These are phyloP conservation scores for Inonotus obliquus DNA, from an alignment of 1,284 basidiomycete species.

Conservation along the genomic window DNA sequence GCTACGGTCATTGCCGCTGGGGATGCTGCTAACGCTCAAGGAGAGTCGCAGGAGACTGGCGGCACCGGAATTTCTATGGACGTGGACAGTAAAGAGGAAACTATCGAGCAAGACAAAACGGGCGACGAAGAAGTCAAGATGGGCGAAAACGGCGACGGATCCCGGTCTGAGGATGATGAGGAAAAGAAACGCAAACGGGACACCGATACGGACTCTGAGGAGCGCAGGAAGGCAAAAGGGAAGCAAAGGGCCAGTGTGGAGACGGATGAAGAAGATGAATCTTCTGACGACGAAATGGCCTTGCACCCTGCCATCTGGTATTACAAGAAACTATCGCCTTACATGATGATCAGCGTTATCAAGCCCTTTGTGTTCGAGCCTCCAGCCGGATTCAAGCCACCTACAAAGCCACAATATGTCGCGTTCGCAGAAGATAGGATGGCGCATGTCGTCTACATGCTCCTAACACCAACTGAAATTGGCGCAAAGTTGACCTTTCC, in stretches of 20 bases:
- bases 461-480: neutral
- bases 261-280: neutral
- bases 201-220: neutral
- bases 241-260: neutral
- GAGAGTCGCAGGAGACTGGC: neutral
- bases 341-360: neutral
- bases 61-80: neutral
- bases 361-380: neutral
- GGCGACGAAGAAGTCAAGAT: neutral
- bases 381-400: neutral
- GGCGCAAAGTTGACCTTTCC: neutral
- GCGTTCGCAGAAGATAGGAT: neutral
- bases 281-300: neutral
- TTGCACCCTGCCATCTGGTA: neutral
- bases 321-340: neutral
- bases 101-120: neutral
- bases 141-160: neutral
- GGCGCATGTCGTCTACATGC: neutral
- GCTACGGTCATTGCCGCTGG: neutral
- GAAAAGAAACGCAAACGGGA: neutral
- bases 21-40: neutral
- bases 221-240: conserved; percentile 1
- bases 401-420: neutral
- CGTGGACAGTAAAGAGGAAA: neutral
- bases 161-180: neutral